A percentile compares a stretch with the other conserved stretches of the same genome.
These are phyloP conservation scores for Leccinellum rugosiceps DNA, from an alignment of 768 basidiomycete species.

Conservation along the genomic window DNA sequence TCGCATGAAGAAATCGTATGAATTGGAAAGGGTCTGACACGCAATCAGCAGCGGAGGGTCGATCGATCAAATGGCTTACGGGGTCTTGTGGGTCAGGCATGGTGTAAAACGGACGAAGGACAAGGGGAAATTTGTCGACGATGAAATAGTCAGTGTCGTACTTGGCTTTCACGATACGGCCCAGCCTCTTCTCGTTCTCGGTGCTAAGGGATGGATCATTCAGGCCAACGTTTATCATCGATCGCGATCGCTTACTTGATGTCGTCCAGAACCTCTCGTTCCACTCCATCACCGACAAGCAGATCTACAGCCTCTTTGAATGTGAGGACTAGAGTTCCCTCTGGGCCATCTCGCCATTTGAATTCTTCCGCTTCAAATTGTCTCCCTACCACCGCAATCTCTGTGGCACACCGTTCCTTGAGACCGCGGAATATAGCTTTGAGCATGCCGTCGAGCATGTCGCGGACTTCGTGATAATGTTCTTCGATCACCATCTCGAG, in stretches of 20 bases:
- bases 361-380: slow-evolving; percentile 98
- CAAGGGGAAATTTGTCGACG: slow-evolving; percentile 98
- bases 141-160: slow-evolving; percentile 99
- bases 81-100: slow-evolving; percentile 96
- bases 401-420: slow-evolving; percentile 68
- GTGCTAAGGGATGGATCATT: slow-evolving; percentile 54
- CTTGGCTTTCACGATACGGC: slow-evolving; percentile 84
- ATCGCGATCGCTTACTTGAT: slow-evolving; percentile 60
- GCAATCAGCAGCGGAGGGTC: not conserved
- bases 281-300: slow-evolving; percentile 81
- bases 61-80: slow-evolving; percentile 41
- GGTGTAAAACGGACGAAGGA: slow-evolving; percentile 96
- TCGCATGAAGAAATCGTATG: slow-evolving; percentile 99
- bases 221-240: not conserved
- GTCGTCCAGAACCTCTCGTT: slow-evolving; percentile 77
- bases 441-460: slow-evolving; percentile 84
- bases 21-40: slow-evolving; percentile 83
- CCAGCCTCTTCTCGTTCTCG: slow-evolving; percentile 92
- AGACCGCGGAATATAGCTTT: slow-evolving; percentile 84
- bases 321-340: slow-evolving; percentile 81
- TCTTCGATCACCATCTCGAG: slow-evolving; percentile 98
- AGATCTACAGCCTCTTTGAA: slow-evolving; percentile 88
- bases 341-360: slow-evolving; percentile 66
- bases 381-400: slow-evolving; percentile 75
- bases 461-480: slow-evolving; percentile 97